These are phyloP conservation scores for Yarrowia sp. DNA, from an alignment of 805 yeast species.

Conservation along the genomic window DNA sequence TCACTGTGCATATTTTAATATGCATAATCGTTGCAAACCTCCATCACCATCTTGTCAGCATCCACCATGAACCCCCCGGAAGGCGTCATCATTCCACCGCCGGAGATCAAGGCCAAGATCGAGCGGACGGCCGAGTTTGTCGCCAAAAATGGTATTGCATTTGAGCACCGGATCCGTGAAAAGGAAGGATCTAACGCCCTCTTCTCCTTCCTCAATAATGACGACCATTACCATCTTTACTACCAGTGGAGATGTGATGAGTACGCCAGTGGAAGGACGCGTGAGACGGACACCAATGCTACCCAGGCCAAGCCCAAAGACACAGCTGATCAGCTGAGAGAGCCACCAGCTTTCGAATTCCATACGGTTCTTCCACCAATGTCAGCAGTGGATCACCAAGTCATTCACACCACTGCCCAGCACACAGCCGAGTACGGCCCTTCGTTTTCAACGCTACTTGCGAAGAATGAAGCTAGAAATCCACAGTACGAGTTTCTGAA, in stretches of 20 bases:
- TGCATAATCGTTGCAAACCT: conserved; percentile 16
- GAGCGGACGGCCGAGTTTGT: conserved; percentile 73
- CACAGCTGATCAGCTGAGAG: conserved; percentile 26
- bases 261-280: conserved; percentile 28
- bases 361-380: conserved; percentile 41
- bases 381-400: conserved; percentile 60
- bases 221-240: conserved; percentile 55
- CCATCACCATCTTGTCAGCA: neutral
- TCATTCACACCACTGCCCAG: conserved; percentile 69
- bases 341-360: conserved; percentile 38
- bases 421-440: conserved; percentile 61
- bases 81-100: conserved; percentile 51
- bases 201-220: conserved; percentile 59
- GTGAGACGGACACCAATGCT: neutral
- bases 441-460: conserved; percentile 43
- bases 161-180: conserved; percentile 55
- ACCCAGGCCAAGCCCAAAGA: neutral
- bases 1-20: neutral
- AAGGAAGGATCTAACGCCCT: conserved; percentile 48
- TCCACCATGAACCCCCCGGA: conserved; percentile 37
- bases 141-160: conserved; percentile 58
- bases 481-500: conserved; percentile 68
- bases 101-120: conserved; percentile 50
- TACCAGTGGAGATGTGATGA: conserved; percentile 49
- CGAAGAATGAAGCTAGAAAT: conserved; percentile 34